These are phyloP conservation scores for Backusella tuberculispora DNA, from an alignment of 192 early-diverging fungal species.

Conservation along the genomic window DNA sequence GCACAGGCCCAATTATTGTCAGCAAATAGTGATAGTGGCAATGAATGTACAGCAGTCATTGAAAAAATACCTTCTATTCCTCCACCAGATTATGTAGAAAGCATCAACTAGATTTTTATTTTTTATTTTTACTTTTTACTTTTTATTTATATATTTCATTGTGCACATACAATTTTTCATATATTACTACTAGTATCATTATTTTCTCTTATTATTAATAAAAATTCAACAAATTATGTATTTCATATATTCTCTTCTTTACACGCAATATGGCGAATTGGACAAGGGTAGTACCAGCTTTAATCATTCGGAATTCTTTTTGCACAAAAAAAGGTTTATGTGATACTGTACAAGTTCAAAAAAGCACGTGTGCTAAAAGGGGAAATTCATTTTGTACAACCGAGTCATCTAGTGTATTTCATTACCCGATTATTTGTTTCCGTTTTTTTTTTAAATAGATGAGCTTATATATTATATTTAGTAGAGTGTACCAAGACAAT, in stretches of 20 bases:
- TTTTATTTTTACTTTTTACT: too few relatives aligned
- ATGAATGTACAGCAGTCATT: slow-evolving; percentile 13
- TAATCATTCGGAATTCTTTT: not conserved
- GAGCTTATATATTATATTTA: not conserved
- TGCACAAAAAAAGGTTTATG: not conserved
- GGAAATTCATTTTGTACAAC: slow-evolving; percentile 6
- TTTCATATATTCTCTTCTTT: not conserved
- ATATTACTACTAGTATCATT: not conserved
- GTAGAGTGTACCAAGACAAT: not conserved
- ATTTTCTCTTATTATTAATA: slow-evolving; percentile 6
- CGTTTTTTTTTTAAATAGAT: too few relatives aligned
- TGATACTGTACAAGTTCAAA: not conserved
- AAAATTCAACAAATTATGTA: not conserved
- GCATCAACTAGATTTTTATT: not conserved
- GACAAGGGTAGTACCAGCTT: slow-evolving; percentile 8
- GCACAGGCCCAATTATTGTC: slow-evolving; percentile 15
- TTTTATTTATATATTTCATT: not conserved
- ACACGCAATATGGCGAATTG: not conserved
- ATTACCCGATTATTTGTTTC: not conserved
- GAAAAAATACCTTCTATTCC: slow-evolving; percentile 32
- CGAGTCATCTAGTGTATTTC: not conserved
- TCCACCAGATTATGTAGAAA: slow-evolving; percentile 36
- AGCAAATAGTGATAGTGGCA: not conserved
- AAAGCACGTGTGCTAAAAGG: slow-evolving; percentile 16
- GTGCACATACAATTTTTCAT: not conserved